A percentile compares a stretch with the other conserved stretches of the same genome.
phyloP scores from a whole-genome alignment of 164 flowering plant genomes.

The Vitis rupestris region DNA sequence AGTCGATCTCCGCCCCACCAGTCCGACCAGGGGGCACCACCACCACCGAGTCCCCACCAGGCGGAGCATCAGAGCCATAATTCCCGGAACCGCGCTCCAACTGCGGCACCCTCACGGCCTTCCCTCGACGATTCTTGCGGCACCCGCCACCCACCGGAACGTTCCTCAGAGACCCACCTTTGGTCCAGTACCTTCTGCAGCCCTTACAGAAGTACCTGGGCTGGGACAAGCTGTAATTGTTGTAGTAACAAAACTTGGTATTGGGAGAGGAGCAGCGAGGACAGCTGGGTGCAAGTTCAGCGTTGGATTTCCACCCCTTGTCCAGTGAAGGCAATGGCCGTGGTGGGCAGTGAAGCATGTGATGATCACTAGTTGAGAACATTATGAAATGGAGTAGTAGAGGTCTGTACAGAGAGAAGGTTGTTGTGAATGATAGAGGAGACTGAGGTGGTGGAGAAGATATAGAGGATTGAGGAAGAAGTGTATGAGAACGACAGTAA shows the following conservation, averaged over 20 bases:
- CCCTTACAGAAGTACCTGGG: constrained; percentile 76
- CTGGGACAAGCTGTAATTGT: constrained; percentile 81
- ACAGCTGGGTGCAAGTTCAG: constrained; percentile 45
- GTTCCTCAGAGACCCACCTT: constrained; percentile 72
- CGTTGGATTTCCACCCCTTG: constrained; percentile 24
- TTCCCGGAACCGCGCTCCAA: not conserved
- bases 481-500: not conserved
- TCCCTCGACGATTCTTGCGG: constrained; percentile 53
- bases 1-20: constrained; percentile 38
- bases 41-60: not conserved
- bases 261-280: constrained; percentile 64
- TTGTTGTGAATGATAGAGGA: not conserved
- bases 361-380: constrained; percentile 10
- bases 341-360: constrained; percentile 17
- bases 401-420: not conserved
- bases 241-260: constrained; percentile 69
- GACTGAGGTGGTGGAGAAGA: not conserved
- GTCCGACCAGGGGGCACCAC: not conserved
- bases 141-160: constrained; percentile 83
- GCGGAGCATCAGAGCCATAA: not conserved
- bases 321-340: constrained; percentile 19
- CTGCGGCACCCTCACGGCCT: constrained; percentile 6
- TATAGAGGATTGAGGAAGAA: not conserved
- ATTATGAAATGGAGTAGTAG: not conserved
- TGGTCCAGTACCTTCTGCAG: constrained; percentile 79